A percentile compares a stretch with the other conserved stretches of the same genome.
phyloP scores from a whole-genome alignment of 345 rosid species.

The Dipteronia dyeriana region DNA sequence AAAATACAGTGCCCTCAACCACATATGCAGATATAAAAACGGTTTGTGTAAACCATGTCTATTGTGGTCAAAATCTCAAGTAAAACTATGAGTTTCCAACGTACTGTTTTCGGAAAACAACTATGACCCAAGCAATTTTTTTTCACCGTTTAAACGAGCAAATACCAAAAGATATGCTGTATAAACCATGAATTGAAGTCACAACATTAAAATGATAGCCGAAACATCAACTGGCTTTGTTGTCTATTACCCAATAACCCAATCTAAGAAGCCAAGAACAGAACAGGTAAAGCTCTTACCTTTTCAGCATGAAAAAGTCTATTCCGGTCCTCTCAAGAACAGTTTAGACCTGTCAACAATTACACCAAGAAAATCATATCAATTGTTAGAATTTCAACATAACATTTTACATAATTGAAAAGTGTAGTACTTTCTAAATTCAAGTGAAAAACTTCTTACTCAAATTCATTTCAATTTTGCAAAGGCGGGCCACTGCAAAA shows the following conservation, averaged over 20 bases:
- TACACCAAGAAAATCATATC: not conserved
- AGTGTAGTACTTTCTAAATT: not conserved
- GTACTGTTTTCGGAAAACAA: not conserved
- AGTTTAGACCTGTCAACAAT: not conserved
- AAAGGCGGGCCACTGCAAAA: constrained; percentile 2
- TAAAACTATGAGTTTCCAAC: not conserved
- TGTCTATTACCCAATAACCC: not conserved
- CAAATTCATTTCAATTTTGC: not conserved
- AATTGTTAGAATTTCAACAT: not conserved
- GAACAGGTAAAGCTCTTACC: not conserved
- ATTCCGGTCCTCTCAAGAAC: not conserved
- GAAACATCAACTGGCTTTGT: not conserved
- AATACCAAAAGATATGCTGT: not conserved
- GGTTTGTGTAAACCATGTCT: not conserved
- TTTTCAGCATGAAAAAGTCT: not conserved
- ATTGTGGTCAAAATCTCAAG: not conserved
- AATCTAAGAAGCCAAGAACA: not conserved
- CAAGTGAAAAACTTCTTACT: not conserved
- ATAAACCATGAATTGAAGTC: constrained; percentile 1
- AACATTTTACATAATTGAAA: not conserved
- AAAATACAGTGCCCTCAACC: not conserved
- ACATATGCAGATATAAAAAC: constrained; percentile 7
- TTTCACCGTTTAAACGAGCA: not conserved
- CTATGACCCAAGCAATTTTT: not conserved
- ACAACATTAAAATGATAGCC: not conserved